A percentile compares a stretch with the other conserved stretches of the same genome.
Evolutionary conservation across 129 eudicot species (phyloP).

Genomic region (Centella asiatica): DNA sequence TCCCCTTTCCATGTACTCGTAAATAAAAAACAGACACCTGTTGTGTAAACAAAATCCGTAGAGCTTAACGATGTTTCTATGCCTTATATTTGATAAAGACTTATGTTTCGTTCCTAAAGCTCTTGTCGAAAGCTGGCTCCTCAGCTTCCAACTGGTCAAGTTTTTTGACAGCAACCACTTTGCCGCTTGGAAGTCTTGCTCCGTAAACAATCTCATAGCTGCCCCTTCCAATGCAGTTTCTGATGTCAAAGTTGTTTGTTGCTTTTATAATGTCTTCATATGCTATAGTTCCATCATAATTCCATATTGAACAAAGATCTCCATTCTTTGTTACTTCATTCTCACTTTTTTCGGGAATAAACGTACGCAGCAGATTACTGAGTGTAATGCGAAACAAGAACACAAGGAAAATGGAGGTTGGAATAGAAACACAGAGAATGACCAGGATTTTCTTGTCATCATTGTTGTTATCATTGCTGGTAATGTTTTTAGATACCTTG

Average conservation of each 20-base stretch:
- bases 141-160: conserved; percentile 8
- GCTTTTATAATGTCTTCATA: conserved; percentile 3
- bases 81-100: conserved; percentile 22
- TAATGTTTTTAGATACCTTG: background rate
- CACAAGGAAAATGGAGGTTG: background rate
- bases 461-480: background rate
- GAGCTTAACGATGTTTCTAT: no score
- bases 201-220: conserved; percentile 22
- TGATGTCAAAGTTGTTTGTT: conserved; percentile 6
- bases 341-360: background rate
- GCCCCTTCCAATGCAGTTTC: conserved; percentile 22
- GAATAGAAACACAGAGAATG: background rate
- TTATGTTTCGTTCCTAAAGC: conserved; percentile 20
- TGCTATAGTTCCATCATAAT: conserved; percentile 2
- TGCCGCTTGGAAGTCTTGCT: conserved; percentile 17
- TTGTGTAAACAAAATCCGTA: conserved; percentile 19
- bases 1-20: conserved; percentile 20
- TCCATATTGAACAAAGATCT: conserved; percentile 1
- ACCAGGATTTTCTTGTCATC: background rate
- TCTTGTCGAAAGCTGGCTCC: no score
- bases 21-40: conserved; percentile 8
- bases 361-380: background rate
- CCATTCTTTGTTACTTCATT: background rate
- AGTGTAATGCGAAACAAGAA: no score
- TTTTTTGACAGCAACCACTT: conserved; percentile 26